Conservation (phyloP, 164 flowering plant genomes). For the Aristolochia californica region DNA sequence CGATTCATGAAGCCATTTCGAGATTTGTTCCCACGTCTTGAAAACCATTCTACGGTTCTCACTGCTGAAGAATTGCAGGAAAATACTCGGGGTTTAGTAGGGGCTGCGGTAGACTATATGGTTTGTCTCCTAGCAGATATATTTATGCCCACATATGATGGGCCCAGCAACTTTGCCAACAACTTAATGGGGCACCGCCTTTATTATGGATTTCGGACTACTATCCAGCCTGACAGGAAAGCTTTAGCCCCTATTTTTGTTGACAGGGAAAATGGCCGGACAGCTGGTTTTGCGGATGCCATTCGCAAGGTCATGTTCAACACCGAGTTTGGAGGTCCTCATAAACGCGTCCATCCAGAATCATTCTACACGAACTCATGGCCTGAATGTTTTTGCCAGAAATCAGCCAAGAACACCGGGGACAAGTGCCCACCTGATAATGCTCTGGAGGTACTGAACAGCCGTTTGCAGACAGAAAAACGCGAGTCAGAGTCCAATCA, state of each 20-base stretch:
- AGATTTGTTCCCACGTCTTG: slow-evolving; percentile 71
- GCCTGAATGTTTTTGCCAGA: slow-evolving; percentile 97
- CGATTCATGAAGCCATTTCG: slow-evolving; percentile 90
- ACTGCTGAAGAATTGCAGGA: slow-evolving; percentile 49
- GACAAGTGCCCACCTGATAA: slow-evolving; percentile 81
- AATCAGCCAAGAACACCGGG: slow-evolving; percentile 49
- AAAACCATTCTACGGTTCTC: slow-evolving; percentile 76
- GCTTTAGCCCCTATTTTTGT: slow-evolving; percentile 81
- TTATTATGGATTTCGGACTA: slow-evolving; percentile 90
- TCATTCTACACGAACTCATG: slow-evolving; percentile 95
- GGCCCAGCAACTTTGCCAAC: slow-evolving; percentile 99
- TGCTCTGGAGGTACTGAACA: slow-evolving; percentile 43
- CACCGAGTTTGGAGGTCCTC: slow-evolving; percentile 83
- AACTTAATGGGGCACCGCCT: slow-evolving; percentile 94
- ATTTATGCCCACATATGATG: slow-evolving; percentile 98
- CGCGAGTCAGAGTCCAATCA: neutral
- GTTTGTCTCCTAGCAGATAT: slow-evolving; percentile 94
- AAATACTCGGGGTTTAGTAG: slow-evolving; percentile 60
- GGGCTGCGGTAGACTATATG: slow-evolving; percentile 99
- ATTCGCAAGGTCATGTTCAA: slow-evolving; percentile 60
- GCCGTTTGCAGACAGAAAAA: slow-evolving; percentile 30
- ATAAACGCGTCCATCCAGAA: slow-evolving; percentile 72
- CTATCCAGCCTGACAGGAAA: slow-evolving; percentile 79
- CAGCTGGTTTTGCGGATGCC: slow-evolving; percentile 72
- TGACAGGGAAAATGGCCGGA: slow-evolving; percentile 57